A percentile compares a stretch with the other conserved stretches of the same genome.
Evolutionary conservation across 2,329 filamentous ascomycete genomes (phyloP).

Genomic region (Nemania serpens): DNA sequence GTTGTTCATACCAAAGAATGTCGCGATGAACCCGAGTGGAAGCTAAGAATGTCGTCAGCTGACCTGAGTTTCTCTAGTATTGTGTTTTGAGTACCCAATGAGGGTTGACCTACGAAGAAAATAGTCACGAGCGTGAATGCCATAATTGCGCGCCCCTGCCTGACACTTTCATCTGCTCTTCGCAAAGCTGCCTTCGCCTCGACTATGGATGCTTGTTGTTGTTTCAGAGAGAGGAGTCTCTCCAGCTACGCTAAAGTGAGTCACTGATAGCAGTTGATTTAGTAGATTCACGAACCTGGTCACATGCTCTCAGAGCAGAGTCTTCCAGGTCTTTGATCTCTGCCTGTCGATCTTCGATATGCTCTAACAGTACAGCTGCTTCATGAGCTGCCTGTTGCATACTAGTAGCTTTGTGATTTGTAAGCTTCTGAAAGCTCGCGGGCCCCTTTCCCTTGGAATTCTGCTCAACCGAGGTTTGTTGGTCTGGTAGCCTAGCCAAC

Average conservation of each 20-base stretch:
- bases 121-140: slow-evolving; percentile 1
- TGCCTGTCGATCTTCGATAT: not conserved
- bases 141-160: slow-evolving; percentile 3
- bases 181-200: not conserved
- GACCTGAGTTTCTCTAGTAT: not conserved
- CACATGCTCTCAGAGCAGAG: not conserved
- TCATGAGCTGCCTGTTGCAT: not conserved
- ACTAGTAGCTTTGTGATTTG: not conserved
- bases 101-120: not conserved
- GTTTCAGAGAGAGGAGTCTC: not conserved
- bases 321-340: not conserved
- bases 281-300: not conserved
- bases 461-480: no score
- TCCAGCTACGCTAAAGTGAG: not conserved
- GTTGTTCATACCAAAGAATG: not conserved
- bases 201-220: slow-evolving; percentile 5
- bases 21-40: not conserved
- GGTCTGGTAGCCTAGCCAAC: no score
- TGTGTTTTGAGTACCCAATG: not conserved
- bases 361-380: not conserved
- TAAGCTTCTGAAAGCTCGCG: no score
- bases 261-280: not conserved
- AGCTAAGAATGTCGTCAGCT: not conserved
- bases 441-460: no score
- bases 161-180: slow-evolving; percentile 3